Conservation (phyloP, 2,329 filamentous ascomycete species). For the Fusarium sp. region DNA sequence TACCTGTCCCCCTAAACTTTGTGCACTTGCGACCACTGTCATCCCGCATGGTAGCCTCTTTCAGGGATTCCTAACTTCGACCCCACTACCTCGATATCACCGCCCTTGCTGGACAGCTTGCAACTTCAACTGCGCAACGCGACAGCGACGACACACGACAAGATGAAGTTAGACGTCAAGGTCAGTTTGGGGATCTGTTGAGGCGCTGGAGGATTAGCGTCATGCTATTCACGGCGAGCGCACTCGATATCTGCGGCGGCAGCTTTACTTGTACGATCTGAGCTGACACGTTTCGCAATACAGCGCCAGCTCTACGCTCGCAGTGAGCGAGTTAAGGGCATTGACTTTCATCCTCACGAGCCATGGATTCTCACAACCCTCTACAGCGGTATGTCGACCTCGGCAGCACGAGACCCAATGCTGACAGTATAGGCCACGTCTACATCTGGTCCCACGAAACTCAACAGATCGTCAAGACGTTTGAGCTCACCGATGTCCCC, state of each 20-base stretch:
- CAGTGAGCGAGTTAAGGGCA: conserved; percentile 95
- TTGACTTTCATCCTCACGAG: conserved; percentile 96
- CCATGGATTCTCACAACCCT: conserved; percentile 97
- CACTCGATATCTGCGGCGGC: not conserved
- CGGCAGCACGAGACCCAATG: not conserved
- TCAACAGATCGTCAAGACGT: conserved; percentile 96
- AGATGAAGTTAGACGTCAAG: conserved; percentile 56
- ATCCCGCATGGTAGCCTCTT: conserved; percentile 40
- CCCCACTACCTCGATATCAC: conserved; percentile 44
- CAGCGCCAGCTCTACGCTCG: conserved; percentile 69
- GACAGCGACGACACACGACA: conserved; percentile 40
- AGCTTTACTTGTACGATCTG: conserved; percentile 24
- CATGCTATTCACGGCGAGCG: not conserved
- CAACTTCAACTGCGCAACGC: conserved; percentile 41
- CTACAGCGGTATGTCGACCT: conserved; percentile 78
- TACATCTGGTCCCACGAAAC: conserved; percentile 99
- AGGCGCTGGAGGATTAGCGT: not conserved
- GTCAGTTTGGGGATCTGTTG: conserved; percentile 38
- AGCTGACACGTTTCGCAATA: conserved; percentile 41
- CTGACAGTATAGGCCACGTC: conserved; percentile 76
- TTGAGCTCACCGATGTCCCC: conserved; percentile 97
- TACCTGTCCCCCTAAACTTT: not conserved
- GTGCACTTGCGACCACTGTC: conserved; percentile 10
- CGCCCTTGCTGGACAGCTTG: conserved; percentile 44
- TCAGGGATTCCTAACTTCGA: conserved; percentile 40